Percentiles rank a stretch among this genome's conserved stretches.
Conservation (phyloP, 148 eudicot species). For the Rhododendron griersonianum region DNA sequence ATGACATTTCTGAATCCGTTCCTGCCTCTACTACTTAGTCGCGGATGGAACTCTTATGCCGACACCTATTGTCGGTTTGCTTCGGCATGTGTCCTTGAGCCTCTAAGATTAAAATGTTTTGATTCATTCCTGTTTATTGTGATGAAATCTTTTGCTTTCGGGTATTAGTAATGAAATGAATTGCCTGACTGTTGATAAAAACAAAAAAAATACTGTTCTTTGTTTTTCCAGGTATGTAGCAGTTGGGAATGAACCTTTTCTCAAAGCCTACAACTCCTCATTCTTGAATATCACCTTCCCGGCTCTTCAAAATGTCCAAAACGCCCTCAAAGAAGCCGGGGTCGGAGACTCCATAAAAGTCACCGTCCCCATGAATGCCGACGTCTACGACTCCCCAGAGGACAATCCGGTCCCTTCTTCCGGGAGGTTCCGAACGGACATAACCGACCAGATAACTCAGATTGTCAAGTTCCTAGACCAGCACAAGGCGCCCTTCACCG, state of each 20-base stretch:
- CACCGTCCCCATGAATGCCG: slow-evolving; percentile 80
- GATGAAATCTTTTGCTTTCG: too few species aligned
- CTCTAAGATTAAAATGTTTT: too few species aligned
- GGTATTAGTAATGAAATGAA: too few species aligned
- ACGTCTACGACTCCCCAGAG: slow-evolving; percentile 63
- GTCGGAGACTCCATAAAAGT: slow-evolving; percentile 67
- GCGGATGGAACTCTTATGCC: too few species aligned
- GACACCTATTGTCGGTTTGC: too few species aligned
- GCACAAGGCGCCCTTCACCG: slow-evolving; percentile 77
- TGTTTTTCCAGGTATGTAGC: slow-evolving; percentile 68
- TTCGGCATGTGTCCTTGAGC: too few species aligned
- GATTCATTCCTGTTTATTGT: too few species aligned
- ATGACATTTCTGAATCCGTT: too few species aligned
- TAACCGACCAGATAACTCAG: slow-evolving; percentile 45
- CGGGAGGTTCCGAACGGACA: slow-evolving; percentile 64
- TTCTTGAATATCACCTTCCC: slow-evolving; percentile 59
- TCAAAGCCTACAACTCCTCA: slow-evolving; percentile 57
- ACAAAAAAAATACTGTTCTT: not conserved
- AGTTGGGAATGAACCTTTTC: slow-evolving; percentile 90
- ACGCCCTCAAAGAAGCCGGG: slow-evolving; percentile 72
- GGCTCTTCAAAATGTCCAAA: slow-evolving; percentile 81
- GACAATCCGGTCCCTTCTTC: slow-evolving; percentile 70
- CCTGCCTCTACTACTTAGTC: too few species aligned
- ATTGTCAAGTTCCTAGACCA: slow-evolving; percentile 56
- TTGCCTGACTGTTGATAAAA: too few species aligned